phyloP scores from a whole-genome alignment of 2,329 filamentous ascomycete species.

The Periconia sp. region DNA sequence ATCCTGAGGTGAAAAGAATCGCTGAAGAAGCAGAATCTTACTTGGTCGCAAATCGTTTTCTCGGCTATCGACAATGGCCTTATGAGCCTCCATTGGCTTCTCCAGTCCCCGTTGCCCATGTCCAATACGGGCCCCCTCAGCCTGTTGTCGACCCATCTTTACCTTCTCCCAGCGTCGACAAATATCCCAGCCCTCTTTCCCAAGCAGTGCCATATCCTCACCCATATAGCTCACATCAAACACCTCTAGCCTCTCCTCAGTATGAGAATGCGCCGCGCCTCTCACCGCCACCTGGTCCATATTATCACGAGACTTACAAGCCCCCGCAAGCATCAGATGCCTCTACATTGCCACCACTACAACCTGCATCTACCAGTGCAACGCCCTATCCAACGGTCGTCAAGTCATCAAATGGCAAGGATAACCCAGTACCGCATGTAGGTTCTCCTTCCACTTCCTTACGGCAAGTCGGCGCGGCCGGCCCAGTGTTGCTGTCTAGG shows the following conservation, averaged over 20 bases:
- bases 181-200: constrained; percentile 2
- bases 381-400: neutral
- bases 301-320: neutral
- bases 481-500: constrained; percentile 10
- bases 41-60: constrained; percentile 16
- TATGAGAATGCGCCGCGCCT: neutral
- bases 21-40: constrained; percentile 30
- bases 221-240: neutral
- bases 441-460: neutral
- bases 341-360: neutral
- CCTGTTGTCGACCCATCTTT: neutral
- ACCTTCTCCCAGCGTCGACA: constrained; percentile 8
- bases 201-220: neutral
- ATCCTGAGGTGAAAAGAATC: constrained; percentile 31
- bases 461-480: neutral
- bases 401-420: neutral
- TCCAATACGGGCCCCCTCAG: constrained; percentile 6
- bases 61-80: constrained; percentile 25
- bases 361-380: neutral
- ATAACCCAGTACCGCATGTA: neutral
- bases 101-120: neutral
- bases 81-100: constrained; percentile 14
- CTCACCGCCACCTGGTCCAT: neutral
- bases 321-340: neutral
- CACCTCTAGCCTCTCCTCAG: neutral